These are phyloP conservation scores for Debaryomyces subglobosus DNA, from an alignment of 1,139 yeast species.

Conservation along the genomic window DNA sequence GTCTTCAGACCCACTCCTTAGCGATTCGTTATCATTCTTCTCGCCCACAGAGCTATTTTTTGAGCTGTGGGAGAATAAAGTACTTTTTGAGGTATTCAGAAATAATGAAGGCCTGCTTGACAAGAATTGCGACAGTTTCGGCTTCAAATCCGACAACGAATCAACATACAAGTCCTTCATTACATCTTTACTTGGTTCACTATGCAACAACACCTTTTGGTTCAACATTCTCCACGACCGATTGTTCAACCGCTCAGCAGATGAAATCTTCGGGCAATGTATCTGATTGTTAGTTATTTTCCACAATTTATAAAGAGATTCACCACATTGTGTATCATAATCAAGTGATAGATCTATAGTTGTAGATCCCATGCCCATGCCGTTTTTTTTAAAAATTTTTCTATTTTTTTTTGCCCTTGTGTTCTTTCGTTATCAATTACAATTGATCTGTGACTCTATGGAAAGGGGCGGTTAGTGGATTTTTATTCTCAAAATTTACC, in stretches of 20 bases:
- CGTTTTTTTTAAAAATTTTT: neutral
- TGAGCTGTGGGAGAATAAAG: slow-evolving; percentile 24
- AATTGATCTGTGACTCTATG: slow-evolving; percentile 1
- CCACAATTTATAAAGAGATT: slow-evolving; percentile 23
- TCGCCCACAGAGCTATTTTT: slow-evolving; percentile 19
- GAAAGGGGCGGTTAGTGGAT: slow-evolving; percentile 2
- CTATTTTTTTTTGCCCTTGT: neutral
- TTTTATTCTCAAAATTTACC: neutral
- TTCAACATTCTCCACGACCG: slow-evolving; percentile 33
- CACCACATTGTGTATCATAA: slow-evolving; percentile 11
- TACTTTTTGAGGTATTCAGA: slow-evolving; percentile 22
- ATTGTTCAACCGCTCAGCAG: slow-evolving; percentile 25
- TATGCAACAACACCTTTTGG: slow-evolving; percentile 9
- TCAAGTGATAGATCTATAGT: slow-evolving; percentile 5
- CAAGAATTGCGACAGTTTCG: slow-evolving; percentile 17
- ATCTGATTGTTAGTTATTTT: slow-evolving; percentile 19
- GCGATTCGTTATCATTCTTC: slow-evolving; percentile 7
- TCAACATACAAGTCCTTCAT: slow-evolving; percentile 14
- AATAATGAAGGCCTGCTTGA: slow-evolving; percentile 17
- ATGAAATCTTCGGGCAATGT: slow-evolving; percentile 12
- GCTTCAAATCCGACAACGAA: slow-evolving; percentile 15
- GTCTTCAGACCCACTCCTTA: slow-evolving; percentile 12
- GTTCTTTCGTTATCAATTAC: neutral
- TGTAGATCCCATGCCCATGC: slow-evolving; percentile 3
- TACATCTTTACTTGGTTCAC: neutral